phyloP scores from a whole-genome alignment of 148 eudicot species.

The Silene latifolia region DNA sequence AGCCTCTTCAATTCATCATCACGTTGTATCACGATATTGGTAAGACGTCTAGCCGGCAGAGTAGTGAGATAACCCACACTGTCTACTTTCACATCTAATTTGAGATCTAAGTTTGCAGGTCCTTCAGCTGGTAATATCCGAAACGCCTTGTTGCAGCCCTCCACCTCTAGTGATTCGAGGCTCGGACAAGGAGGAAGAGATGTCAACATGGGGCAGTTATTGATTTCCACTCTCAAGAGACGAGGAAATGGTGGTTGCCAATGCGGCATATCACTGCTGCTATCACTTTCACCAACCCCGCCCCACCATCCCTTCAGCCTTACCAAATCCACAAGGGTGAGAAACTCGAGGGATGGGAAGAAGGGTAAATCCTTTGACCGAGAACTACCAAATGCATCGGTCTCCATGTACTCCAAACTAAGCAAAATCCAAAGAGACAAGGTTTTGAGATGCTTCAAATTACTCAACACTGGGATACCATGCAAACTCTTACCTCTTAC shows the following conservation, averaged over 20 bases:
- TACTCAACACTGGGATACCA: constrained; percentile 8
- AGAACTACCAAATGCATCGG: not conserved
- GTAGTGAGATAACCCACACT: not conserved
- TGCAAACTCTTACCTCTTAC: not conserved
- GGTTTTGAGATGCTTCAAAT: not conserved
- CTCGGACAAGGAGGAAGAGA: constrained; percentile 15
- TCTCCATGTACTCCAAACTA: constrained; percentile 18
- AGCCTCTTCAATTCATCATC: not conserved
- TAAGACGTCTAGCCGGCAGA: not conserved
- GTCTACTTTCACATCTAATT: not conserved
- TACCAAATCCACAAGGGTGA: not conserved
- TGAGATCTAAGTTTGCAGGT: not conserved
- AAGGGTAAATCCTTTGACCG: not conserved
- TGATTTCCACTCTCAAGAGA: not conserved
- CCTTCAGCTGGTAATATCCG: not conserved
- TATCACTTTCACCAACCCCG: not conserved
- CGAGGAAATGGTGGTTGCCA: not conserved
- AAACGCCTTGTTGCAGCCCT: not conserved
- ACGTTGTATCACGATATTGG: not conserved
- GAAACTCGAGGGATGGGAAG: constrained; percentile 20
- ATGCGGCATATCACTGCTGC: not conserved
- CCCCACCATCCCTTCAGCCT: constrained; percentile 24
- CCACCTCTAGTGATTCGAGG: not conserved
- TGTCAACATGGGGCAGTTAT: not conserved
- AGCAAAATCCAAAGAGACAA: not conserved